Base-by-base conservation (phyloP, 371 early-diverging fungal species). In the Batrachochytrium dendrobatidis region DNA sequence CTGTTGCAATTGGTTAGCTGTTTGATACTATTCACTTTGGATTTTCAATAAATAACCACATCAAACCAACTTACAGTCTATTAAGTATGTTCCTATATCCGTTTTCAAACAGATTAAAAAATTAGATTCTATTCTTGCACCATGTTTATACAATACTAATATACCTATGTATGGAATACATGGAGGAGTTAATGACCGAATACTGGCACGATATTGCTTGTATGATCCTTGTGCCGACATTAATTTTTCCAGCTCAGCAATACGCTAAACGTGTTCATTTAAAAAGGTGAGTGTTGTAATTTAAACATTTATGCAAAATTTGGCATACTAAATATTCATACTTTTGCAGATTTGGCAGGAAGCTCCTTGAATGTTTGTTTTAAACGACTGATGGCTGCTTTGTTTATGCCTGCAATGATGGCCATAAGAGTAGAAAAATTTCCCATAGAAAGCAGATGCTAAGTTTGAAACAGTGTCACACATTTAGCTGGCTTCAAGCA, bases 371-470 rank as follows among this genome's bases (percentile, higher is more conserved):
- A 73, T 12, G 88, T 84, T 25, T 81, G 81, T 31, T 71, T 68
- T 22, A 85, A 61, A 25, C 86, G 68, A 3, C 77, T 64, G 31
- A 85, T 80, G 17, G 85, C 66, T 0, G 86, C 84, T 48, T 76
- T 82, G 58, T 85, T 86, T 58, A 88, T 72, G 4, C 87, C 88
- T 1, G 86, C 85, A 51, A 88, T 63, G 31, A 88, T 68, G 7
- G 88, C 86, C 86, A 86, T 86, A 22, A 81, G 54, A 0, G 86
- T 78, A 52, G 84, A 86, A 56, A 77, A 88, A 61, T 88, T 88
- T 55, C 79, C 80, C 52, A 74, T 68, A 12, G 78, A 70, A 33
- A 74, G 71, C 18, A 79, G 70, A 33, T 75, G 71, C 79, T 80
- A 56, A 17, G 12, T 15, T 12, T 5, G 3, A 44, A 1, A 15